phyloP scores from a whole-genome alignment of 805 yeast species.

The Scheffersomyces ergatensis region DNA sequence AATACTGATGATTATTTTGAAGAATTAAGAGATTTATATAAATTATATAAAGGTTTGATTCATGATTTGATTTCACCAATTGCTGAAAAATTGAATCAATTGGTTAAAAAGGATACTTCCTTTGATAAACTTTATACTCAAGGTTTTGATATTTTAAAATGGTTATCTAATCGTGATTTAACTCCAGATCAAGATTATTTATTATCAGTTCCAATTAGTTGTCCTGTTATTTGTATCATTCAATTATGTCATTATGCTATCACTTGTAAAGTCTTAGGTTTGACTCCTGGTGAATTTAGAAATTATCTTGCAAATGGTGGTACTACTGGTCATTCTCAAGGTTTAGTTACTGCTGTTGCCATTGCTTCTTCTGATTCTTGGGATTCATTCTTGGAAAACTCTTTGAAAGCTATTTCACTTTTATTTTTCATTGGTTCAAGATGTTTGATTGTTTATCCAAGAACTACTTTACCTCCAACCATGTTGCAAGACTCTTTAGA shows the following conservation, averaged over 20 bases:
- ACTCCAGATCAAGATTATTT: conserved; percentile 90
- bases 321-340: conserved; percentile 88
- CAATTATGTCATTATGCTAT: conserved; percentile 92
- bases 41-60: conserved; percentile 72
- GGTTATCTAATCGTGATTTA: conserved; percentile 82
- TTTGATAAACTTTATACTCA: conserved; percentile 89
- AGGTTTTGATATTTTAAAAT: conserved; percentile 82
- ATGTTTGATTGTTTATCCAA: conserved; percentile 86
- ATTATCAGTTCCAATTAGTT: conserved; percentile 87
- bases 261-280: conserved; percentile 79
- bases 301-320: conserved; percentile 65
- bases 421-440: conserved; percentile 93
- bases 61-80: conserved; percentile 74
- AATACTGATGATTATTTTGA: conserved; percentile 96
- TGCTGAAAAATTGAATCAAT: conserved; percentile 62
- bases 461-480: conserved; percentile 91
- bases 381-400: conserved; percentile 72
- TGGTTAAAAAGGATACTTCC: conserved; percentile 70
- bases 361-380: conserved; percentile 79
- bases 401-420: conserved; percentile 77
- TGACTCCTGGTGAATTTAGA: conserved; percentile 87
- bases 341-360: conserved; percentile 90
- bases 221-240: conserved; percentile 96
- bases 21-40: conserved; percentile 84
- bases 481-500: conserved; percentile 89